Base-by-base conservation (phyloP, 2,329 filamentous ascomycete genomes). In the Aspergillus aculeatinus region DNA sequence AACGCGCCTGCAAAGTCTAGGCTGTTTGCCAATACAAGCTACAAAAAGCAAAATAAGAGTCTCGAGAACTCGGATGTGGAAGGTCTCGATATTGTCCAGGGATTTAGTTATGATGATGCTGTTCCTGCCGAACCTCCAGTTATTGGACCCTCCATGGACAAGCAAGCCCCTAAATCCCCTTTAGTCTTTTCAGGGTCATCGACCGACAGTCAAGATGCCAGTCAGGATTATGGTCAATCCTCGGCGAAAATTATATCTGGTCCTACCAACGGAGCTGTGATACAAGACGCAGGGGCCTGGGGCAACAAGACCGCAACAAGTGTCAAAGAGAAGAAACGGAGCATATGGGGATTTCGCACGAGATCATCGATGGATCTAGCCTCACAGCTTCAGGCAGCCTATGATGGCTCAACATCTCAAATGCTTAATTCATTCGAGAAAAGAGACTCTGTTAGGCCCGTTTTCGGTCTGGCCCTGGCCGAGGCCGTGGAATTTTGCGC, bases 401-500 rank as follows among this genome's bases (percentile, higher is more conserved):
- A 70, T 57, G 76, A 76, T 19, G 60, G 65, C 19, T 65, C 68
- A 51, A 78, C 82, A 4, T 71, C 85, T 14, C 83, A 84, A 64
- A 80, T 81, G 14, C 82, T 81, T 27, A 82, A 79, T 58, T 79
- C 77, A 54, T 77, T 77, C 33, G 79, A 74, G 65, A 68, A 73
- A 57, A 82, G 79, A 61, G 85, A 86, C 16, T 82, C 86, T 0
- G 77, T 87, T 14, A 83, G 87, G 42, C 85, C 89, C 59, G 90
- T 92, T 3, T 99, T 99, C 73, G 95, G 95, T 2, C 89, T 91
- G 33, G 86, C 91, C 5, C 79, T 99, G 55, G 87, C 87, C 9
- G 94, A 98, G 70, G 95, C 95, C 27, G 93, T 96, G 7, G 87
- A 90, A 61, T 90, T 85, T 72, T 93, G 90, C 67, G 83, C 87